A percentile compares a stretch with the other conserved stretches of the same genome.
phyloP scores from a whole-genome alignment of 129 eudicot genomes.

The Flaveria bidentis region DNA sequence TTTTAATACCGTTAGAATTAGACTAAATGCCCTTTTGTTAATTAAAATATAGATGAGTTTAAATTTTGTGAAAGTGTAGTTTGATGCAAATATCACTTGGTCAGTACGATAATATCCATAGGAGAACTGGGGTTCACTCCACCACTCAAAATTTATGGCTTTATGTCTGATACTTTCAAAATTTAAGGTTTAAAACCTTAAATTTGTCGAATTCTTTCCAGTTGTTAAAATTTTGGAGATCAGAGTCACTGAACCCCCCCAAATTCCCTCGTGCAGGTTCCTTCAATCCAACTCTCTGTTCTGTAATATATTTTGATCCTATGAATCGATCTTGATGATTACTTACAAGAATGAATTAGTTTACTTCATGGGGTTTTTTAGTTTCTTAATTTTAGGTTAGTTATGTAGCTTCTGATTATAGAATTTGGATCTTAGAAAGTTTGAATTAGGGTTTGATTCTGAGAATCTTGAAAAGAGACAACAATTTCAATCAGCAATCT shows the following conservation, averaged over 20 bases:
- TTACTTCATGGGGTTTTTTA: slow-evolving; percentile 16
- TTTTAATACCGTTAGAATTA: too few relatives aligned
- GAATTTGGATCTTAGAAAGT: slow-evolving; percentile 10
- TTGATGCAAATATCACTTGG: slow-evolving; percentile 11
- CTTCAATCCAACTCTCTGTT: slow-evolving; percentile 9
- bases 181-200: slow-evolving; percentile 28
- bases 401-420: slow-evolving; percentile 13
- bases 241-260: neutral
- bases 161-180: neutral
- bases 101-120: neutral
- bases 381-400: slow-evolving; percentile 21
- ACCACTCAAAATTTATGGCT: slow-evolving; percentile 12
- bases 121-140: neutral
- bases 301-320: neutral
- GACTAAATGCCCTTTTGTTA: too few relatives aligned
- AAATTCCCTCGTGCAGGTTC: slow-evolving; percentile 32
- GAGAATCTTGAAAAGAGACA: slow-evolving; percentile 5
- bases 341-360: neutral
- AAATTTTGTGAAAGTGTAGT: neutral
- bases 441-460: neutral
- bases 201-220: neutral
- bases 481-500: slow-evolving; percentile 14
- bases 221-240: slow-evolving; percentile 6
- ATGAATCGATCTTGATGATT: neutral
- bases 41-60: too few relatives aligned